Conservation (phyloP, 768 basidiomycete species). For the Exidia glandulosa region DNA sequence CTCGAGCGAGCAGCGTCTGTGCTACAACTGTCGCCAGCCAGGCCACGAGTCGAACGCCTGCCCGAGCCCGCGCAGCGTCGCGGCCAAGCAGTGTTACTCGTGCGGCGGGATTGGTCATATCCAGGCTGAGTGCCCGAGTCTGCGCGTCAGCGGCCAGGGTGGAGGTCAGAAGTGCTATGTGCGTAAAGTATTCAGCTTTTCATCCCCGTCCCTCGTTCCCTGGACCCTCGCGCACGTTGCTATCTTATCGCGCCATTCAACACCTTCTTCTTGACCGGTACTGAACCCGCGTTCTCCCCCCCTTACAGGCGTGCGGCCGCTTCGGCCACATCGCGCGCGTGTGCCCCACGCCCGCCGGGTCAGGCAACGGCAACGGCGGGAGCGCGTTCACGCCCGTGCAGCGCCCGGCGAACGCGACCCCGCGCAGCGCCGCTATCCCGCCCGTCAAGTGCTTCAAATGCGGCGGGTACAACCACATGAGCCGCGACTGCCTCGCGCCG, state of each 20-base stretch:
- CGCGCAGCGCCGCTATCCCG: conserved; percentile 67
- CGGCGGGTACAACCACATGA: conserved; percentile 77
- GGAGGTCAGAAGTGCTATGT: conserved; percentile 85
- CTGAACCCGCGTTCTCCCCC: neutral
- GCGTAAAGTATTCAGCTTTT: conserved; percentile 17
- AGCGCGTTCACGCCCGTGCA: neutral
- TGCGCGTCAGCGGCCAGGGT: conserved; percentile 52
- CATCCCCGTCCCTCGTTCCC: neutral
- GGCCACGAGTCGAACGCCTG: conserved; percentile 88
- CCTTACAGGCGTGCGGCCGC: conserved; percentile 60
- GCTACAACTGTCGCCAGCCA: conserved; percentile 92
- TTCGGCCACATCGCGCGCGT: conserved; percentile 72
- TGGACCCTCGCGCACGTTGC: neutral
- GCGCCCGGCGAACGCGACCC: conserved; percentile 3
- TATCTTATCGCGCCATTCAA: neutral
- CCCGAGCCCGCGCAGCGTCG: conserved; percentile 69
- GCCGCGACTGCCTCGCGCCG: conserved; percentile 68
- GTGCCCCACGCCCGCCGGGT: conserved; percentile 45
- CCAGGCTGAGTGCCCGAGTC: conserved; percentile 75
- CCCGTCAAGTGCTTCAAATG: conserved; percentile 86
- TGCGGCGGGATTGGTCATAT: conserved; percentile 90
- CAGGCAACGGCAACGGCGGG: conserved; percentile 17
- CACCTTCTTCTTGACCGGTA: conserved; percentile 1
- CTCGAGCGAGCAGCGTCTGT: conserved; percentile 76
- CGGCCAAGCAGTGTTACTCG: conserved; percentile 85